Evolutionary conservation across 805 yeast species (phyloP), one percentile per base, ranked within the genome.

Genomic region (Saccharomycopsis sp.): DNA sequence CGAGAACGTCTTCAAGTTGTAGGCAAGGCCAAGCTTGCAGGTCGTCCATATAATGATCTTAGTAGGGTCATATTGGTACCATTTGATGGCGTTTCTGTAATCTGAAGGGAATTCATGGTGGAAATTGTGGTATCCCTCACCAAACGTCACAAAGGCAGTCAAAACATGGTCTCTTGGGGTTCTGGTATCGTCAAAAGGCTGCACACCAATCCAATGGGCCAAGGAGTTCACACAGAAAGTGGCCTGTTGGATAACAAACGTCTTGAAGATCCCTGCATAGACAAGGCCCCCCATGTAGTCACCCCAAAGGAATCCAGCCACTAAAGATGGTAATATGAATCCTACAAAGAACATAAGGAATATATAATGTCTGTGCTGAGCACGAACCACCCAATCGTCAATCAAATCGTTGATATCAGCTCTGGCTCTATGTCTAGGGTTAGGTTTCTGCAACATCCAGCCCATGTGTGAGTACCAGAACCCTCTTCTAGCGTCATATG

Each of bases 91-190:
- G 69, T 87, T 87, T 80, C 96, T 83, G 80, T 87, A 88, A 74
- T 88, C 96, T 19, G 89, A 81, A 67, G 96, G 94, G 80, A 87
- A 88, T 76, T 87, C 96, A 71, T 88, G 96, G 72, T 88, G 96
- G 83, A 87, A 88, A 74, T 88, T 88, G 69, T 88, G 94, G 78
- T 87, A 87, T 63, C 96, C 96, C 74, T 88, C 96, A 72, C 96
- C 96, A 68, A 87, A 87, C 0, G 96, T 88, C 60, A 87, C 90
- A 60, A 87, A 74, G 2, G 94, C 94, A 55, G 94, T 87, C 62
- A 88, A 67, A 69, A 83, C 81, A 72, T 87, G 91, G 73, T 88
- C 93, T 74, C 94, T 80, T 65, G 94, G 94, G 38, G 93, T 86
- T 80, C 92, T 84, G 74, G 87, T 82, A 70, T 88, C 93, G 70